These are phyloP conservation scores for Fusarium pseudoanthophilum DNA, from an alignment of 2,329 filamentous ascomycete genomes.

Conservation along the genomic window DNA sequence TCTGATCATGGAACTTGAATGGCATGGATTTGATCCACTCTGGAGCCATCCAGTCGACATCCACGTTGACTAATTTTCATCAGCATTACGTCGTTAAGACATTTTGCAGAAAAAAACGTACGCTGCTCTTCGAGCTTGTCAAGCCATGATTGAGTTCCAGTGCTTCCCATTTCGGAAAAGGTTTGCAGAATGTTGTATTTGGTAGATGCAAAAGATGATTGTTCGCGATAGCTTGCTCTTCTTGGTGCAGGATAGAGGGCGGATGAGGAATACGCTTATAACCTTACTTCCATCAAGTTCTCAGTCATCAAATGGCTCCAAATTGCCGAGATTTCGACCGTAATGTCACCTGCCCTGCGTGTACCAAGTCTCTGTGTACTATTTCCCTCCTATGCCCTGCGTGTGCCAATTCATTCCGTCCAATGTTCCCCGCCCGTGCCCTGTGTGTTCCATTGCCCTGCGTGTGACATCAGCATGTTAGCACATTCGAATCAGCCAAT, in stretches of 20 bases:
- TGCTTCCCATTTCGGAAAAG: slow-evolving; percentile 46
- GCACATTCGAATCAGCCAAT: neutral
- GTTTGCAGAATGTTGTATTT: no score
- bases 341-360: neutral
- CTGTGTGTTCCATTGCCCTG: slow-evolving; percentile 16
- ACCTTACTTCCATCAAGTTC: neutral
- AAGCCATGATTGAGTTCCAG: slow-evolving; percentile 51
- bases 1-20: slow-evolving; percentile 59
- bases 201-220: neutral
- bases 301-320: no score
- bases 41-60: slow-evolving; percentile 64
- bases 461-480: neutral
- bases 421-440: neutral
- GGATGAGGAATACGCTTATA: neutral
- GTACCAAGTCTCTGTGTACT: neutral
- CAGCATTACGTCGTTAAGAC: neutral
- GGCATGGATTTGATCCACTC: slow-evolving; percentile 58
- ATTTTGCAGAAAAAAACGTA: slow-evolving; percentile 30
- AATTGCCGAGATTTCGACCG: neutral
- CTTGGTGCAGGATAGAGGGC: neutral
- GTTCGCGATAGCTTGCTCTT: no score
- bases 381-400: slow-evolving; percentile 8
- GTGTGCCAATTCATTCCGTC: neutral
- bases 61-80: slow-evolving; percentile 55
- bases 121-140: slow-evolving; percentile 56